Conservation (phyloP, 441 rosid species). For the Syzygium syzygioides region DNA sequence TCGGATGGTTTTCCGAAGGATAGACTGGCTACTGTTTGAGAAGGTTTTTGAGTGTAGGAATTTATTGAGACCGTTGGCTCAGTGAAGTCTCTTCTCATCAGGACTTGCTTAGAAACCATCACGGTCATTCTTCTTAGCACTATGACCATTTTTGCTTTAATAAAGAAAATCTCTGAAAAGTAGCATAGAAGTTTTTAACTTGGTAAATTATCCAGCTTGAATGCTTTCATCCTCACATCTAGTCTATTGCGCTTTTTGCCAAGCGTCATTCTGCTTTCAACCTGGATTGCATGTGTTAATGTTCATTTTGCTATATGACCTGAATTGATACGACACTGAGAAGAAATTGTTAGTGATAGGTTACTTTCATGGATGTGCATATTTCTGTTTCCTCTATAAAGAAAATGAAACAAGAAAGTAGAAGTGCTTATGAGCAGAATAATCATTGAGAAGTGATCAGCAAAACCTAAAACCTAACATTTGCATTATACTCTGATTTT, state of each 20-base stretch:
- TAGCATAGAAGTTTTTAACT: neutral
- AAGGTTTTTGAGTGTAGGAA: neutral
- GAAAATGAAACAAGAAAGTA: neutral
- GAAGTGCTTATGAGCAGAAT: neutral
- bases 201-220: neutral
- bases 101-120: neutral
- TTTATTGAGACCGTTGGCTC: neutral
- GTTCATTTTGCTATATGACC: neutral
- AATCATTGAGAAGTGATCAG: neutral
- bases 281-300: neutral
- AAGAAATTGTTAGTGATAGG: neutral
- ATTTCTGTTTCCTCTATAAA: neutral
- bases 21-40: neutral
- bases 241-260: neutral
- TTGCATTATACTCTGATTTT: neutral
- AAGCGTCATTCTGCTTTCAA: neutral
- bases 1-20: neutral
- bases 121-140: neutral
- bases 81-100: neutral
- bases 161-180: neutral
- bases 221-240: neutral
- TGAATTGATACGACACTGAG: neutral
- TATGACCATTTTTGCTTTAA: neutral
- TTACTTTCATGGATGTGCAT: neutral
- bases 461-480: neutral